Evolutionary conservation across 805 yeast species (phyloP), one percentile per base, ranked within the genome.

Genomic region (Metschnikowia arizonensis): DNA sequence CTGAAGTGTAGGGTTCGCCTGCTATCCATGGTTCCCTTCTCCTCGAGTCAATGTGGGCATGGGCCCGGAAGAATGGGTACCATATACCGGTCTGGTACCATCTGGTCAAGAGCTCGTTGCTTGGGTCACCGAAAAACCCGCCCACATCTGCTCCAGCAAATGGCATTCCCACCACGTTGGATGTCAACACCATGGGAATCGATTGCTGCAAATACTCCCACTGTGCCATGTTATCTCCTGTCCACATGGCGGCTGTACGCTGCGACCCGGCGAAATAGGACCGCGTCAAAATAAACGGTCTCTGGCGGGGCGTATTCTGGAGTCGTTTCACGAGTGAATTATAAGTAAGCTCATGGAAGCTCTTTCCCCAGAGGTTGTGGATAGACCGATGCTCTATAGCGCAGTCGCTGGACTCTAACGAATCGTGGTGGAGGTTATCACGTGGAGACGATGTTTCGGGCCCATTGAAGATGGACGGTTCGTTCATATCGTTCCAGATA

Each of bases 401-500:
- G 3, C 88, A n/a, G n/a, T n/a, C n/a, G n/a, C n/a, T n/a, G n/a
- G n/a, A n/a, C n/a, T n/a, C n/a, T n/a, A n/a, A n/a, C n/a, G n/a
- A n/a, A n/a, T n/a, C 95, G 59, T 69, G 76, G 54, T 91, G 97
- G 31, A 90, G 56, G 18, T 77, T 66, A 63, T 89, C 96, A 55
- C 85, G 85, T 28, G 95, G 95, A 17, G 93, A 81, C 0, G 95
- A 70, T 0, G 97, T 88, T 63, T 93, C 99, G 1, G 98, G 96
- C 2, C 98, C 99, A 54, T 83, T 79, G 61, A 93, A 93, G 4
- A 93, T 84, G 0, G 97, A 88, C 1, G 98, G 97, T 66, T 93
- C 99, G 65, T 86, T 88, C 99, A 93, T 93, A 63, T 93, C 99
- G 64, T 91, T 93, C 99, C 99, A 93, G 15, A 93, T 68, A 57